Evolutionary conservation across 805 yeast genomes (phyloP).

Genomic region (Schizosaccharomyces cryophilus): DNA sequence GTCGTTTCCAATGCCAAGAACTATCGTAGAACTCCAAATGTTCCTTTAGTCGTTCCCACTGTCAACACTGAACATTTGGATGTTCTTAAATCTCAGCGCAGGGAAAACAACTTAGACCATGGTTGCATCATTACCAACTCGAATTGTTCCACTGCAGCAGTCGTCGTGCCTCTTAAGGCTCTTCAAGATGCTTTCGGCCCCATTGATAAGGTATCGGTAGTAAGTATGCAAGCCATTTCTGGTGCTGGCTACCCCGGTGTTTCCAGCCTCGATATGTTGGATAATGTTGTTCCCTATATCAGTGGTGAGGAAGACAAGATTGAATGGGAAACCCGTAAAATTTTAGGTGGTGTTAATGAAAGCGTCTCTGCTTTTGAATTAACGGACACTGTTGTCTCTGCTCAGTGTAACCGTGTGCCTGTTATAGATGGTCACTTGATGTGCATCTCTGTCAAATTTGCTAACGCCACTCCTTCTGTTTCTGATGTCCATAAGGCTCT

Average conservation of each 20-base stretch:
- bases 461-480: constrained; percentile 57
- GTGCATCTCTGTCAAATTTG: constrained; percentile 68
- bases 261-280: constrained; percentile 79
- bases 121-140: constrained; percentile 89
- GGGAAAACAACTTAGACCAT: constrained; percentile 6
- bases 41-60: constrained; percentile 85
- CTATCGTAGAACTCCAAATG: constrained; percentile 66
- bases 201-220: constrained; percentile 57
- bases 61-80: constrained; percentile 79
- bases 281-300: constrained; percentile 83
- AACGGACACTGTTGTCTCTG: constrained; percentile 61
- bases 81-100: constrained; percentile 24
- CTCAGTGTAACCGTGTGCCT: constrained; percentile 91
- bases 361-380: constrained; percentile 31
- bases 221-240: constrained; percentile 90
- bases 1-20: constrained; percentile 90
- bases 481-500: constrained; percentile 53
- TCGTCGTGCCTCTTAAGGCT: constrained; percentile 93
- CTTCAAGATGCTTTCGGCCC: constrained; percentile 78
- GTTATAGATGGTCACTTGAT: constrained; percentile 97
- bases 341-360: constrained; percentile 40
- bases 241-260: constrained; percentile 99
- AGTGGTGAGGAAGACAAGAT: constrained; percentile 95
- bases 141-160: constrained; percentile 94
- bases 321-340: constrained; percentile 95